Percentiles rank a stretch among this genome's conserved stretches.
Evolutionary conservation across 108 stramenopile genomes (phyloP).

Genomic region (Asterionellopsis glacialis): DNA sequence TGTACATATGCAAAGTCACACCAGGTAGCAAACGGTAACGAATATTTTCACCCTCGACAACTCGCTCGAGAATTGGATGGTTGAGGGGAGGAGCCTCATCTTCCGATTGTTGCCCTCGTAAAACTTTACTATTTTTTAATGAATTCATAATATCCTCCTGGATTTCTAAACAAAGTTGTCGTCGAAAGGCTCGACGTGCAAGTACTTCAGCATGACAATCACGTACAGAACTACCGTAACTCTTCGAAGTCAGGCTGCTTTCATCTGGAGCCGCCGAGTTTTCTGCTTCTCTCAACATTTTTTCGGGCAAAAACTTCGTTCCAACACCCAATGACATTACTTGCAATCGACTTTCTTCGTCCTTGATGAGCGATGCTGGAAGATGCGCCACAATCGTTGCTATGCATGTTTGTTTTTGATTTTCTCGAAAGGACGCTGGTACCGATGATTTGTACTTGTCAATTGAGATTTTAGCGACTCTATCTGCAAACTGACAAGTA

Average conservation of each 20-base stretch:
- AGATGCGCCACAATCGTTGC: slow-evolving; percentile 70
- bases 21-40: slow-evolving; percentile 40
- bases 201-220: slow-evolving; percentile 87
- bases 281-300: slow-evolving; percentile 28
- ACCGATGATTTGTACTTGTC: slow-evolving; percentile 44
- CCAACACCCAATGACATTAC: slow-evolving; percentile 79
- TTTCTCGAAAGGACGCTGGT: slow-evolving; percentile 38
- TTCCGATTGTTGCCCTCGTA: slow-evolving; percentile 6
- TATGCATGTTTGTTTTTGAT: slow-evolving; percentile 59
- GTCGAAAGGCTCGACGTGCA: slow-evolving; percentile 70
- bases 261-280: slow-evolving; percentile 1
- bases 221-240: slow-evolving; percentile 60
- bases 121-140: background rate
- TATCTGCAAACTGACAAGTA: slow-evolving; percentile 77
- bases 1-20: slow-evolving; percentile 77
- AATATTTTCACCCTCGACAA: background rate
- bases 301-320: slow-evolving; percentile 76
- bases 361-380: background rate
- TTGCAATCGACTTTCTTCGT: slow-evolving; percentile 21
- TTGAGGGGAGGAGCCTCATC: background rate
- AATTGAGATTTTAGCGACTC: slow-evolving; percentile 58
- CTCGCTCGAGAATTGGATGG: background rate
- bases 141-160: slow-evolving; percentile 12
- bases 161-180: slow-evolving; percentile 62
- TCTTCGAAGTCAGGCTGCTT: background rate